Percentiles rank a stretch among this genome's conserved stretches.
Conservation (phyloP, 345 rosid species). For the Brassica juncea region DNA sequence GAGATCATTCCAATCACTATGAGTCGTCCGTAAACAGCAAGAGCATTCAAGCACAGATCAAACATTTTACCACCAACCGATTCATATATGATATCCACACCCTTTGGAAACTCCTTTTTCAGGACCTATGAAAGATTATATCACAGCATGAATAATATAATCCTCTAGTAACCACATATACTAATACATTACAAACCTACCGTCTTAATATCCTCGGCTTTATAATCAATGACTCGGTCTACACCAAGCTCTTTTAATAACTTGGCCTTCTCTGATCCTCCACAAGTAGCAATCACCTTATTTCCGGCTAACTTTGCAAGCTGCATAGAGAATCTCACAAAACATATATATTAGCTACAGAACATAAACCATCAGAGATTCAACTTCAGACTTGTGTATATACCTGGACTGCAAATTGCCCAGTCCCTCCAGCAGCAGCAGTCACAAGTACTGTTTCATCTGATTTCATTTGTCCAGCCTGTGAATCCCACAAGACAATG, state of each 20-base stretch:
- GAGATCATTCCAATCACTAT: conserved; percentile 97
- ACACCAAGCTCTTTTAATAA: conserved; percentile 81
- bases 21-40: conserved; percentile 80
- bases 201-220: conserved; percentile 75
- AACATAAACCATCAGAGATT: conserved; percentile 1
- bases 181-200: conserved; percentile 39
- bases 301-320: conserved; percentile 92
- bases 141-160: neutral
- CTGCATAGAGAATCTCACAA: conserved; percentile 44
- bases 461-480: conserved; percentile 89
- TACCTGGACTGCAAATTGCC: conserved; percentile 99
- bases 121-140: conserved; percentile 57
- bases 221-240: conserved; percentile 87
- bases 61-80: conserved; percentile 97
- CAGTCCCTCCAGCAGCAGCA: conserved; percentile 99
- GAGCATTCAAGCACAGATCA: conserved; percentile 77
- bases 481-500: conserved; percentile 29
- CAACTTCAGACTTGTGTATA: conserved; percentile 3
- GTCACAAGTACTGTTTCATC: conserved; percentile 84
- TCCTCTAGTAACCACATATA: neutral
- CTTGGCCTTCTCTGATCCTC: conserved; percentile 81
- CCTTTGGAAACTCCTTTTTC: conserved; percentile 79
- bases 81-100: conserved; percentile 83
- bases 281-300: conserved; percentile 87
- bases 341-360: neutral